These are phyloP conservation scores for Clarireedia homoeocarpa DNA, from an alignment of 2,329 filamentous ascomycete genomes.

Conservation along the genomic window DNA sequence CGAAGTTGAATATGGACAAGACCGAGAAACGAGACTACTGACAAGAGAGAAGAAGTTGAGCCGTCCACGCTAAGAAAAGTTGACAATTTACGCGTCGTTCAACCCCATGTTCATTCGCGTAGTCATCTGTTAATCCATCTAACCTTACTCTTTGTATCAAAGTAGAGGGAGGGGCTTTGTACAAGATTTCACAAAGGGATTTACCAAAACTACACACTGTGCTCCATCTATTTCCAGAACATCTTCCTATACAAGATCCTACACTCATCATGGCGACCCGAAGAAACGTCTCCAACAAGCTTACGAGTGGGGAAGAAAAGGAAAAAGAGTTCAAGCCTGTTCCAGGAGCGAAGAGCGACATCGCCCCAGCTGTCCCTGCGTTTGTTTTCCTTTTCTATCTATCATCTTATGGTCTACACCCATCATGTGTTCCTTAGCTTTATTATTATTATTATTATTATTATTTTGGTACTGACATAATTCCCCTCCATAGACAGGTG, in stretches of 20 bases:
- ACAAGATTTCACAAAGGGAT: background rate
- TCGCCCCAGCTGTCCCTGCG: slow-evolving; percentile 76
- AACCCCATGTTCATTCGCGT: no score
- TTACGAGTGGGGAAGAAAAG: slow-evolving; percentile 44
- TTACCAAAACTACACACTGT: background rate
- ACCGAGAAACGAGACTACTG: no score
- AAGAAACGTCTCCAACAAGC: slow-evolving; percentile 46
- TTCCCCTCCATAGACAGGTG: slow-evolving; percentile 52
- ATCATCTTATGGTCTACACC: background rate
- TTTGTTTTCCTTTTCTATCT: slow-evolving; percentile 30
- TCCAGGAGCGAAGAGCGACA: slow-evolving; percentile 55
- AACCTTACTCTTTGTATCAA: no score
- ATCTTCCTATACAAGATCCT: slow-evolving; percentile 4
- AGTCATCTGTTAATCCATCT: no score
- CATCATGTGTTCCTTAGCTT: background rate
- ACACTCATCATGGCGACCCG: slow-evolving; percentile 54
- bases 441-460: no score
- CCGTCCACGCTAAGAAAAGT: no score
- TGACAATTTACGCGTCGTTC: no score
- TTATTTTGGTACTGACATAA: background rate
- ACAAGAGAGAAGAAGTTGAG: no score
- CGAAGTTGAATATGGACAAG: no score
- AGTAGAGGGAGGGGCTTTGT: background rate
- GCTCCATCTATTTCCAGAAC: background rate
- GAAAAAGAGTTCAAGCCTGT: slow-evolving; percentile 40